These are phyloP conservation scores for Oxyria digyna DNA, from an alignment of 148 eudicot genomes.

Conservation along the genomic window DNA sequence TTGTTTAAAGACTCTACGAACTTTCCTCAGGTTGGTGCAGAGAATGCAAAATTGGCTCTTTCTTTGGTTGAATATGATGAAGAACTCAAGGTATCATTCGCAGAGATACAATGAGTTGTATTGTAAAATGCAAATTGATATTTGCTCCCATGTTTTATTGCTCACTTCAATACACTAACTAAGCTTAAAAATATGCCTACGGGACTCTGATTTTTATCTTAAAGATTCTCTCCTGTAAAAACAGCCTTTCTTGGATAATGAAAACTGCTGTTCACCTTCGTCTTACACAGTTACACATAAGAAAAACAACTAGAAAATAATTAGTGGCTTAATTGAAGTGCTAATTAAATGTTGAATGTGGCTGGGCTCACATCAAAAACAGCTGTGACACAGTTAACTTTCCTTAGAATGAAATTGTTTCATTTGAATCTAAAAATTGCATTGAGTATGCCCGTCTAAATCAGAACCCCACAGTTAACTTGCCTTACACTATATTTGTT, in stretches of 20 bases:
- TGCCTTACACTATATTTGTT: not conserved
- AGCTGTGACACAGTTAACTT: not conserved
- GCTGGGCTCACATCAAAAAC: not conserved
- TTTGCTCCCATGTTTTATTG: not conserved
- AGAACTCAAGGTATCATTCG: conserved; percentile 56
- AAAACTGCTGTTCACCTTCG: not conserved
- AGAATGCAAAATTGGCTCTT: conserved; percentile 89
- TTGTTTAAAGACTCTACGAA: not conserved
- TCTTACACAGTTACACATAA: not conserved
- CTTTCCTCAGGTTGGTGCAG: conserved; percentile 65
- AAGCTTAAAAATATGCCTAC: not conserved
- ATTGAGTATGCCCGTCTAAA: too few species aligned
- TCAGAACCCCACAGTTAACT: too few species aligned
- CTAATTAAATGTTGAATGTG: not conserved
- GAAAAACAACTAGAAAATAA: not conserved
- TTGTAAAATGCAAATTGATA: not conserved
- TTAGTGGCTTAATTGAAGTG: not conserved
- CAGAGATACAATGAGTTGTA: not conserved
- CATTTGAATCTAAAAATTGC: too few species aligned
- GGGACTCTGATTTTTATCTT: not conserved
- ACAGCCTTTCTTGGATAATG: not conserved
- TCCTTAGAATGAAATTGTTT: not conserved
- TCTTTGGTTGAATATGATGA: conserved; percentile 78
- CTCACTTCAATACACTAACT: not conserved
- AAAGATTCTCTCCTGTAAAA: not conserved